Percentiles rank a stretch among this genome's conserved stretches.
Evolutionary conservation across 495 filamentous ascomycete species (phyloP).

Genomic region (Chlorociboria aeruginascens): DNA sequence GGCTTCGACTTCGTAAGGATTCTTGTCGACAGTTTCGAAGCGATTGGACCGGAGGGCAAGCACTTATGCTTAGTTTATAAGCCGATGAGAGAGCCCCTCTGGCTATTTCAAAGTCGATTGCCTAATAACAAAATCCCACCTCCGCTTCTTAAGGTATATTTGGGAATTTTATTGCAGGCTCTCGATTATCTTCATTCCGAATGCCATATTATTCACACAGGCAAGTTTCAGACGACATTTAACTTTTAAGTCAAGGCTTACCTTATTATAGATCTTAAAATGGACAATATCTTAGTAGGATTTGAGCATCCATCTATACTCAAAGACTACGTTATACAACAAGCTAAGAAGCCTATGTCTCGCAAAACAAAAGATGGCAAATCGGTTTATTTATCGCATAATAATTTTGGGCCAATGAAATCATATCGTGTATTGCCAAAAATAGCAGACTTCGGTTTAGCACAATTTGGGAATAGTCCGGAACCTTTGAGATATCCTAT

Average conservation of each 20-base stretch:
- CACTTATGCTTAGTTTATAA: constrained; percentile 32
- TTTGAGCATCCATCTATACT: constrained; percentile 20
- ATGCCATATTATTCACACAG: no score
- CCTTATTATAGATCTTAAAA: constrained; percentile 13
- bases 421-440: constrained; percentile 23
- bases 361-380: constrained; percentile 28
- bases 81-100: constrained; percentile 33
- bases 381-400: constrained; percentile 28
- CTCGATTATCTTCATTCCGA: no score
- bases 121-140: constrained; percentile 9
- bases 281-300: constrained; percentile 14
- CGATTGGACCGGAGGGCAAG: constrained; percentile 23
- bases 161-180: no score
- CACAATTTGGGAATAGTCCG: constrained; percentile 25
- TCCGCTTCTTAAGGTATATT: no score
- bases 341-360: constrained; percentile 28
- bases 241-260: constrained; percentile 20
- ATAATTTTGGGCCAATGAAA: constrained; percentile 29
- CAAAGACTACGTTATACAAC: constrained; percentile 27
- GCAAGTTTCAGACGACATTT: no score
- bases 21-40: constrained; percentile 26
- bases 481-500: constrained; percentile 14
- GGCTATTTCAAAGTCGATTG: constrained; percentile 26
- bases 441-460: constrained; percentile 31
- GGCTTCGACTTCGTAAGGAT: constrained; percentile 24